Evolutionary conservation across 1,139 yeast genomes (phyloP).

Genomic region (Williopsis jadinii): DNA sequence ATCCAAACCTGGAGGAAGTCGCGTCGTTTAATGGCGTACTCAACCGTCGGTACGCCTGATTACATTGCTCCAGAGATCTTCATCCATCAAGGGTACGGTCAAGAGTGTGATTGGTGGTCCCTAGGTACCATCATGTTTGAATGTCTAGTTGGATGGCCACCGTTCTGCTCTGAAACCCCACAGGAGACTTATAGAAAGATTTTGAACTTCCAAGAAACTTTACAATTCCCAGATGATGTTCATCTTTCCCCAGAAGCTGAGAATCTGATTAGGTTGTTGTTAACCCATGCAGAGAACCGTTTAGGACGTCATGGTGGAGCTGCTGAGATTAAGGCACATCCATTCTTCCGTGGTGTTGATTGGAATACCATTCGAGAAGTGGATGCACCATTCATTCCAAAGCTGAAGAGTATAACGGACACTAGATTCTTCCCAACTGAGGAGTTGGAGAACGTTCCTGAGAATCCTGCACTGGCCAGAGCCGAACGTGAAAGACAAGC

Average conservation of each 20-base stretch:
- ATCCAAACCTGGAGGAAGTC: constrained; percentile 98
- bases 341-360: constrained; percentile 93
- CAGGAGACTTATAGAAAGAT: constrained; percentile 95
- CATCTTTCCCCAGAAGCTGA: constrained; percentile 93
- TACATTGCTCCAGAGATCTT: constrained; percentile 98
- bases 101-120: constrained; percentile 99
- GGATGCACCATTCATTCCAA: constrained; percentile 91
- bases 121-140: constrained; percentile 98
- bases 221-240: constrained; percentile 92
- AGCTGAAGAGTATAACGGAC: constrained; percentile 81
- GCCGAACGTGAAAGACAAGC: constrained; percentile 47
- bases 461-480: constrained; percentile 75
- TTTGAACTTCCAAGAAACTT: constrained; percentile 88
- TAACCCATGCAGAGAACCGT: constrained; percentile 80
- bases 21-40: constrained; percentile 93
- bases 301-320: constrained; percentile 93
- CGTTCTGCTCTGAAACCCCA: constrained; percentile 98
- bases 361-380: constrained; percentile 92
- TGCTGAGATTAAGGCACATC: constrained; percentile 85
- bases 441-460: constrained; percentile 92
- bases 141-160: constrained; percentile 99
- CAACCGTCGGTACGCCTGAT: constrained; percentile 98
- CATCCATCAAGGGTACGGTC: constrained; percentile 95
- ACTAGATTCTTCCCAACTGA: constrained; percentile 98
- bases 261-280: constrained; percentile 75